Base-by-base conservation (phyloP, 2,329 filamentous ascomycete species). In the Pseudogymnoascus destructans region DNA sequence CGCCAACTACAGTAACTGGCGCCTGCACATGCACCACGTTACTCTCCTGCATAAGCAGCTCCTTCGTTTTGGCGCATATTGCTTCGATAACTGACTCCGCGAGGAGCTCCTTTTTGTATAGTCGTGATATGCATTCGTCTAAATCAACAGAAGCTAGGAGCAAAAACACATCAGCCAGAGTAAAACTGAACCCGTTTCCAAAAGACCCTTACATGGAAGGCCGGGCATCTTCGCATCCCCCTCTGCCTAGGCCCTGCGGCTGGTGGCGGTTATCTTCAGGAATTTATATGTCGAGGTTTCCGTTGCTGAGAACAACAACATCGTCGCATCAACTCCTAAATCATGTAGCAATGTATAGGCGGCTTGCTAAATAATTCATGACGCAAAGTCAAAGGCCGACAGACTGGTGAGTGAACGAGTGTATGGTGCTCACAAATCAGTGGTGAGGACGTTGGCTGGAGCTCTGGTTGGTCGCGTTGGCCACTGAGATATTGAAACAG, bases 1-100 rank as follows among this genome's bases (percentile, higher is more conserved):
- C 93, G 64, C 93, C 93, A 36, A 98, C 93, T 8, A 98, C 93
- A 13, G 93, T 98, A 60, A 98, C 89, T 1, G 93, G 93, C 30
- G 93, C 91, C 66, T 84, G 84, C 62, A 98, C 95, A 72, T 98
- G 93, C 61, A 98, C 93, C 62, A 98, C 93, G 74, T 98, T 98
- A 80, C 92, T 97, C 82, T 98, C 93, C 70, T 95, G 92, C 93
- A 98, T 98, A 66, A 98, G 80, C 66, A 98, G 79, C 77, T 98
- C 93, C 71, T 98, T 98, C 19, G 95, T 93, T 73, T 98, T 98
- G 72, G 93, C 91, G 76, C 93, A 98, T 82, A 98, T 92, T 68
- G 93, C 93, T 76, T 98, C 93, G 73, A 98, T 92, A 64, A 98
- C 91, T 40, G 92, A 95, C 74, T 98, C 93, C 67, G 93, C 91